Base-by-base conservation (phyloP, 2,329 filamentous ascomycete species). In the Zalaria obscura region DNA sequence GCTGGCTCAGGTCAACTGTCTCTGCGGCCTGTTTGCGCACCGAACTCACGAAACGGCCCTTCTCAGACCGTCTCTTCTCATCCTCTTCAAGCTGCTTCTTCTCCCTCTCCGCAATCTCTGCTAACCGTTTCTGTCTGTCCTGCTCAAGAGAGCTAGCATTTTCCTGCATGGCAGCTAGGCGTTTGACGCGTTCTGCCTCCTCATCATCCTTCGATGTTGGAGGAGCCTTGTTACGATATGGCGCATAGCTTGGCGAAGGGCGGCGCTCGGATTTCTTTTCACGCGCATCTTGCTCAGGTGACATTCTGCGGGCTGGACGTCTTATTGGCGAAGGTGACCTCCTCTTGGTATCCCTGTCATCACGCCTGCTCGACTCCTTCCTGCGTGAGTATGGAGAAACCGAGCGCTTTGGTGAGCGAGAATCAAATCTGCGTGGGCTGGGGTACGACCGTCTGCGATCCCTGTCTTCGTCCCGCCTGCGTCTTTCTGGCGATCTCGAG, bases 91-190 rank as follows among this genome's bases (percentile, higher is more conserved):
- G 69, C 36, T 77, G 73, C 11, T 65, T 66, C 38, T 73, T 70
- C 50, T 93, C 85, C 45, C 69, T 69, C 47, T 76, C 73, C 25
- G 75, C 77, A 11, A 88, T 63, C 1, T 76, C 75, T 0, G 75
- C 73, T 6, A 93, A 65, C 25, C 85, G 74, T 45, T 73, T 70
- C 48, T 75, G 74, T 28, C 86, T 77, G 50, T 82, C 78, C n/a
- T 67, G 56, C 51, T 89, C 83, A 38, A 93, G 66, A 7, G 80
- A 75, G 1, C 69, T 70, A 34, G 61, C 62, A 41, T 62, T 59
- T 11, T 52, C 55, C 38, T 62, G 60, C 62, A 65, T 65, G 7
- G 55, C 60, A 4, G 61, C 61, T 6, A 64, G 47, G 42, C 58
- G 62, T 31, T 50, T 55, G 7, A 54, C 56, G 28, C 58, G 57